Evolutionary conservation across 2,329 filamentous ascomycete genomes (phyloP).

Genomic region (Ascochyta koolunga): DNA sequence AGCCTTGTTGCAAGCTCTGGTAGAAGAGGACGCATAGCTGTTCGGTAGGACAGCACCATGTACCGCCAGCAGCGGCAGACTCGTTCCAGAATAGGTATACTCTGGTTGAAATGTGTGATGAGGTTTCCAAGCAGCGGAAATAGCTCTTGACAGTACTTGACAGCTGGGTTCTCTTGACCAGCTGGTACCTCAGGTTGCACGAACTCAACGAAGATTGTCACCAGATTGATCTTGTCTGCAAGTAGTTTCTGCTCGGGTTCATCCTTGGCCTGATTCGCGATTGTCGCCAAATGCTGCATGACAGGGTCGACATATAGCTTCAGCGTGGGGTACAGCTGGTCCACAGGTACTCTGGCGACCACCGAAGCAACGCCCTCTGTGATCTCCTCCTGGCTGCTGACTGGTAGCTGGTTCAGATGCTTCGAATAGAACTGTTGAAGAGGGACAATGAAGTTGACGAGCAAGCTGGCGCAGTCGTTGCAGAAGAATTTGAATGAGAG

Average conservation of each 20-base stretch:
- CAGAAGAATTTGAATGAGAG: conserved; percentile 97
- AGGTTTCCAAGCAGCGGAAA: conserved; percentile 87
- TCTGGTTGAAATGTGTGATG: conserved; percentile 83
- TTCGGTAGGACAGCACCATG: conserved; percentile 95
- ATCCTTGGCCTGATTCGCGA: conserved; percentile 83
- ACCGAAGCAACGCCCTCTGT: conserved; percentile 95
- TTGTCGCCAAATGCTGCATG: conserved; percentile 80
- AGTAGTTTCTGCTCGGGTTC: conserved; percentile 84
- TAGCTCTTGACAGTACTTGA: conserved; percentile 95
- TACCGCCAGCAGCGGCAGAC: conserved; percentile 95
- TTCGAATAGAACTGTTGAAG: conserved; percentile 92
- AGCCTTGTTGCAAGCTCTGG: conserved; percentile 87
- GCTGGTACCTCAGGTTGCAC: conserved; percentile 76
- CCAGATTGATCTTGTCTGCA: conserved; percentile 88
- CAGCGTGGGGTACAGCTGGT: conserved; percentile 81
- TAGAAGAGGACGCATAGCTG: conserved; percentile 83
- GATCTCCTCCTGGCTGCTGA: conserved; percentile 89
- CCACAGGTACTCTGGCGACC: conserved; percentile 80
- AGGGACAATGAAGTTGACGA: conserved; percentile 82
- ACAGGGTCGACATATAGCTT: conserved; percentile 95
- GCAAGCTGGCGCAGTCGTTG: conserved; percentile 86
- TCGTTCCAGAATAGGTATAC: conserved; percentile 87
- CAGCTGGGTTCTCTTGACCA: conserved; percentile 78
- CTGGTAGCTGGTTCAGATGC: conserved; percentile 83
- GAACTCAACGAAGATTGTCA: conserved; percentile 86